Evolutionary conservation across 805 yeast genomes (phyloP).

Genomic region (Saccharomycopsis microspora): DNA sequence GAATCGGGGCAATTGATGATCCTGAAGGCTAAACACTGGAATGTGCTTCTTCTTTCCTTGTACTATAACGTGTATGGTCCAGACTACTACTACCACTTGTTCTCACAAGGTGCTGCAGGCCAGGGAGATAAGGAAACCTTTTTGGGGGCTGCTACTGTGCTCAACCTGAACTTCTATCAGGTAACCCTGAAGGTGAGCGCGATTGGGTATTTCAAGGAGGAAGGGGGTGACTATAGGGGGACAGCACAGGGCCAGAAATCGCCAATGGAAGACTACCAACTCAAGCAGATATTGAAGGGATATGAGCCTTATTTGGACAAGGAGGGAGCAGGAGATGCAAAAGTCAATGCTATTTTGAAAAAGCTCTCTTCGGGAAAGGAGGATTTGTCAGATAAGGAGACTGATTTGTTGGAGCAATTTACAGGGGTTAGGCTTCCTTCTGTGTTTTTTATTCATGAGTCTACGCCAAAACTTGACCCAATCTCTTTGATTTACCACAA

Average conservation of each 20-base stretch:
- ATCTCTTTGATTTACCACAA: constrained; percentile 7
- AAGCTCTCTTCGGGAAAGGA: constrained; percentile 3
- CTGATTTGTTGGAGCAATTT: neutral
- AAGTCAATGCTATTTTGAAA: neutral
- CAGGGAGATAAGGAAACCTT: constrained; percentile 78
- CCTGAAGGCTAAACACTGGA: constrained; percentile 46
- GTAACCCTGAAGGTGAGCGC: constrained; percentile 28
- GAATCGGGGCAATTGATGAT: constrained; percentile 64
- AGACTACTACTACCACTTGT: constrained; percentile 49
- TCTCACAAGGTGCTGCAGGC: constrained; percentile 66
- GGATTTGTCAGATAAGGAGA: constrained; percentile 8
- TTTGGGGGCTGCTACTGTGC: constrained; percentile 51
- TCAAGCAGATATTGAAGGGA: neutral
- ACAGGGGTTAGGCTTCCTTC: constrained; percentile 9
- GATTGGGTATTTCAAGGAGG: constrained; percentile 25
- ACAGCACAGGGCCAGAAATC: constrained; percentile 16
- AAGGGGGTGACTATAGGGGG: constrained; percentile 10
- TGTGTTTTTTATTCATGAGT: constrained; percentile 13
- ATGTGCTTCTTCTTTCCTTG: constrained; percentile 44
- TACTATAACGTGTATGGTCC: constrained; percentile 65
- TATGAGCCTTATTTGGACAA: neutral
- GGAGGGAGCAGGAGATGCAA: neutral
- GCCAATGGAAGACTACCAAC: constrained; percentile 10
- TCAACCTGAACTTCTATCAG: constrained; percentile 41
- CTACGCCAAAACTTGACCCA: constrained; percentile 15